Conservation (phyloP, 1,139 yeast genomes). For the Zygosaccharomyces sapae region DNA sequence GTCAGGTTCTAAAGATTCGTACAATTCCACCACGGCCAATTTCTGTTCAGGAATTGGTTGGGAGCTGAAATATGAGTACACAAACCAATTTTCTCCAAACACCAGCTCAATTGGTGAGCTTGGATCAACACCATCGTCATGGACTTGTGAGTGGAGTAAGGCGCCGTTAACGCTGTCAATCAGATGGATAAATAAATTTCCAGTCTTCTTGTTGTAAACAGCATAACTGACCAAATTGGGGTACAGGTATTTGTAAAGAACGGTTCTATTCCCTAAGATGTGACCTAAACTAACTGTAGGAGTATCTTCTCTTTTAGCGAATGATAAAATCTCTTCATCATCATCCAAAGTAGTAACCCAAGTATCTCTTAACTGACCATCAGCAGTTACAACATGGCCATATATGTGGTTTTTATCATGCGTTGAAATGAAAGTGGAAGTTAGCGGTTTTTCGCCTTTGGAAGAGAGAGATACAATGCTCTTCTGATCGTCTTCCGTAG, state of each 20-base stretch:
- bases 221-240: constrained; percentile 63
- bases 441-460: background rate
- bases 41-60: constrained; percentile 48
- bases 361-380: constrained; percentile 28
- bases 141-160: constrained; percentile 47
- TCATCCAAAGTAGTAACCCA: constrained; percentile 34
- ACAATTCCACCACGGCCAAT: constrained; percentile 71
- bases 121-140: constrained; percentile 39
- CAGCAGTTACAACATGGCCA: constrained; percentile 28
- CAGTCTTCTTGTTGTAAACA: constrained; percentile 39
- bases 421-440: constrained; percentile 23
- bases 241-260: constrained; percentile 77
- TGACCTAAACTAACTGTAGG: constrained; percentile 64
- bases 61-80: constrained; percentile 58
- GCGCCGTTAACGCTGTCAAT: constrained; percentile 71
- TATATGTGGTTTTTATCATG: constrained; percentile 25
- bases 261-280: constrained; percentile 65
- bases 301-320: constrained; percentile 41
- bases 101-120: constrained; percentile 48
- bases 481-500: constrained; percentile 5
- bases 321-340: constrained; percentile 40
- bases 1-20: constrained; percentile 57
- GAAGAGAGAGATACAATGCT: constrained; percentile 5
- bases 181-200: constrained; percentile 45
- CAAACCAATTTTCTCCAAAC: constrained; percentile 81